A percentile compares a stretch with the other conserved stretches of the same genome.
Evolutionary conservation across 371 early-diverging fungal genomes (phyloP).

Genomic region (Mortierella sp.): DNA sequence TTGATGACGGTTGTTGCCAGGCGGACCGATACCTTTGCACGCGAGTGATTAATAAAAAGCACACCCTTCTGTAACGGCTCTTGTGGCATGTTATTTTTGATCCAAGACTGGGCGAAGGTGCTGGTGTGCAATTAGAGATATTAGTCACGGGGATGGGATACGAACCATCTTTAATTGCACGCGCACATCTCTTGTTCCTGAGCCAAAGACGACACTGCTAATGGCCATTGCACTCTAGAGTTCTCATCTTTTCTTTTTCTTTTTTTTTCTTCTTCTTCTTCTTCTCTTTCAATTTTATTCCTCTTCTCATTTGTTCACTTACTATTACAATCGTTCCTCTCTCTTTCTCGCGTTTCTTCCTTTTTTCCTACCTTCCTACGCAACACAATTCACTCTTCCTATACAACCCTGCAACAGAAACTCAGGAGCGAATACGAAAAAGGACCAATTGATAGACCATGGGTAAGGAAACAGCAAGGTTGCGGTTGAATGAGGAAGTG

Average conservation of each 20-base stretch:
- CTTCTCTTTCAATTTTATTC: not conserved
- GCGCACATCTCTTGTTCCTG: not conserved
- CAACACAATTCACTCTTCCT: not conserved
- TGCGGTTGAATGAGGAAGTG: no score
- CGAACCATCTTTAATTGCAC: not conserved
- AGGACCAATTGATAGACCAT: not conserved
- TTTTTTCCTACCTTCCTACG: not conserved
- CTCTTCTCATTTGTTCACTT: not conserved
- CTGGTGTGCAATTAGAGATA: not conserved
- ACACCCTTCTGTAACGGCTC: no score
- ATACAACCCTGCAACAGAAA: not conserved
- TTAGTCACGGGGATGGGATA: not conserved
- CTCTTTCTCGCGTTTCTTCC: not conserved
- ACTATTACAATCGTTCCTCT: not conserved
- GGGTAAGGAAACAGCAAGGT: constrained; percentile 4
- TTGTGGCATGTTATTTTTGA: no score
- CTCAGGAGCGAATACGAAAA: not conserved
- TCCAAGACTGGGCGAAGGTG: not conserved
- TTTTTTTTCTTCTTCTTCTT: not conserved
- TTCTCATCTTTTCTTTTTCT: not conserved
- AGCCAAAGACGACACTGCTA: not conserved
- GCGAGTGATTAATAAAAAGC: no score
- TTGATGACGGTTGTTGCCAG: constrained; percentile 21
- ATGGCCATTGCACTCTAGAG: not conserved
- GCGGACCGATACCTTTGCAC: not conserved